Evolutionary conservation across 768 basidiomycete genomes (phyloP).

Genomic region (Mycena venus): DNA sequence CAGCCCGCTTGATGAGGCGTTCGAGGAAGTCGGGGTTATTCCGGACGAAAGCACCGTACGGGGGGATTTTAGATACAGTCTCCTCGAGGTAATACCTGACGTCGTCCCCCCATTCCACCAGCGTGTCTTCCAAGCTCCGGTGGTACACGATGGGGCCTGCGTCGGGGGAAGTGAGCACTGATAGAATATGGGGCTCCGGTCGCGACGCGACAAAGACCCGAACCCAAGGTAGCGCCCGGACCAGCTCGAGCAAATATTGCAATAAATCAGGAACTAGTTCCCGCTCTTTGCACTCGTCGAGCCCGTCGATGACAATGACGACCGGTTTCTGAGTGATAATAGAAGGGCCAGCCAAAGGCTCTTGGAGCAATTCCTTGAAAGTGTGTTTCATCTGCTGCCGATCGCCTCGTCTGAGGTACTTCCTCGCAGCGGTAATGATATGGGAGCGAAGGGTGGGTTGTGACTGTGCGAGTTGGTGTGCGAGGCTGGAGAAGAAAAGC

Average conservation of each 20-base stretch:
- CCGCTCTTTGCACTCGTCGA: constrained; percentile 5
- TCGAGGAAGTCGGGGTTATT: background rate
- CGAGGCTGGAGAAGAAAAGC: background rate
- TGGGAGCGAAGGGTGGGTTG: background rate
- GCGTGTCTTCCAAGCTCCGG: background rate
- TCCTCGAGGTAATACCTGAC: too few species aligned
- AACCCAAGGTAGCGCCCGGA: background rate
- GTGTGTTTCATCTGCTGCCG: constrained; percentile 7
- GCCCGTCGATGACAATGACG: background rate
- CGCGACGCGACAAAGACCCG: constrained; percentile 9
- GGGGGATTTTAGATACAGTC: background rate
- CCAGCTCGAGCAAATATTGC: background rate
- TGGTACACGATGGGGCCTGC: background rate
- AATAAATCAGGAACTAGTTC: background rate
- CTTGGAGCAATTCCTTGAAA: background rate
- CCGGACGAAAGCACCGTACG: background rate
- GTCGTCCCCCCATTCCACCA: background rate
- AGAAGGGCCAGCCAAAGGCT: background rate
- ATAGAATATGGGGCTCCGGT: background rate
- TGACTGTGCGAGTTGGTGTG: background rate
- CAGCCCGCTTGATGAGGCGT: background rate
- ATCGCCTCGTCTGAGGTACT: too few species aligned
- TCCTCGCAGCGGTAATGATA: background rate
- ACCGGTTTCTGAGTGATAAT: background rate
- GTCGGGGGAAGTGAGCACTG: background rate